A percentile compares a stretch with the other conserved stretches of the same genome.
Conservation (phyloP, 345 rosid genomes). For the Populus euphratica region DNA sequence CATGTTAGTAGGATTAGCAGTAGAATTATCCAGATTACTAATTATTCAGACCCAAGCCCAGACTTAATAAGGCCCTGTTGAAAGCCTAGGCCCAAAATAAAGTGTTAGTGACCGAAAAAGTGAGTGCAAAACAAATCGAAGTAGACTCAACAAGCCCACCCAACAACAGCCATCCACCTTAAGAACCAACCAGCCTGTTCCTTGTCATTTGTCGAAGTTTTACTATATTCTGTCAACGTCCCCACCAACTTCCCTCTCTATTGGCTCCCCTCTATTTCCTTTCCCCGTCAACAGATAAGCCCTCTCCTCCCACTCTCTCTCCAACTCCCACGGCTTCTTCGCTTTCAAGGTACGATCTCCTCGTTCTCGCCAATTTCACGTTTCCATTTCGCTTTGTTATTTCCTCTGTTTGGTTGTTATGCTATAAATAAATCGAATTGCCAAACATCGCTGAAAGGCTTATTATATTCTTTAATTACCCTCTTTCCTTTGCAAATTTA, state of each 20-base stretch:
- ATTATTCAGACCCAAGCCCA: too few relatives aligned
- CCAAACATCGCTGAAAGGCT: too few relatives aligned
- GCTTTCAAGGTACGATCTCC: conserved; percentile 5
- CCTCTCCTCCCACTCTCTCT: neutral
- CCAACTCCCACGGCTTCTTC: neutral
- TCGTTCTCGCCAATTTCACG: neutral
- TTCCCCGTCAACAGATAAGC: conserved; percentile 13
- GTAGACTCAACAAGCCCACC: too few relatives aligned
- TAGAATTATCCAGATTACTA: too few relatives aligned
- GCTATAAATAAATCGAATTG: too few relatives aligned
- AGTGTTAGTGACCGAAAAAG: too few relatives aligned
- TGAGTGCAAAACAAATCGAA: too few relatives aligned
- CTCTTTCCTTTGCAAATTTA: neutral
- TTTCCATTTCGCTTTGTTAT: neutral
- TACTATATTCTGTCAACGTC: neutral
- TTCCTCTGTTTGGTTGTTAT: neutral
- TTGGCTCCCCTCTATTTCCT: neutral
- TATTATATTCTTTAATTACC: too few relatives aligned
- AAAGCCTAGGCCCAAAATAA: too few relatives aligned
- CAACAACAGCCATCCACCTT: too few relatives aligned
- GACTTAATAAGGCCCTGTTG: too few relatives aligned
- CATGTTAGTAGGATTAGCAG: too few relatives aligned
- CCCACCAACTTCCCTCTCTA: neutral
- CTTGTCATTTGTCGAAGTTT: neutral
- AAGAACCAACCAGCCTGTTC: neutral